Conservation (phyloP, 345 rosid species). For the Eucalyptus cloeziana region DNA sequence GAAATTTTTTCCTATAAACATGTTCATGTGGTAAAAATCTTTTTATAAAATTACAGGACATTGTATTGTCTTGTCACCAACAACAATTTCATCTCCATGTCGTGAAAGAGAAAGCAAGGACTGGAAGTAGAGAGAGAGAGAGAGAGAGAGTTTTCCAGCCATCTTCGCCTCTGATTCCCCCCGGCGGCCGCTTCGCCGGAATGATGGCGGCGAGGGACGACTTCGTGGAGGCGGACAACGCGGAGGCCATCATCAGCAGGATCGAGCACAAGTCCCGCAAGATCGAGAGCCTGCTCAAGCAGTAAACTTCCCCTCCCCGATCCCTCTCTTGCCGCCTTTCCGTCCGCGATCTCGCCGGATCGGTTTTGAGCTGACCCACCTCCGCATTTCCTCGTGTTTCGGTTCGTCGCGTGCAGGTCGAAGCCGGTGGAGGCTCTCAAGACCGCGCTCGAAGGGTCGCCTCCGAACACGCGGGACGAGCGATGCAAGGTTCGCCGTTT, state of each 20-base stretch:
- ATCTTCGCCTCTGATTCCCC: background rate
- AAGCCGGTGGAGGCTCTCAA: conserved; percentile 74
- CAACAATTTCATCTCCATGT: background rate
- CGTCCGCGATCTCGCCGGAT: background rate
- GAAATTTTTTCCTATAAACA: background rate
- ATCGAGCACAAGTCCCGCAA: conserved; percentile 86
- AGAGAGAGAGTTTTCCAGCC: background rate
- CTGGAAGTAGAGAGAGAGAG: background rate
- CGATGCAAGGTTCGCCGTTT: conserved; percentile 66
- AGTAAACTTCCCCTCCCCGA: conserved; percentile 12
- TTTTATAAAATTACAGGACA: background rate
- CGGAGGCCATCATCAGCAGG: conserved; percentile 81
- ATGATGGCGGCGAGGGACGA: conserved; percentile 54
- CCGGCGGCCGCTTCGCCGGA: background rate
- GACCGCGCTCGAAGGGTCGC: conserved; percentile 89
- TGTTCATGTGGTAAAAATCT: too few species aligned
- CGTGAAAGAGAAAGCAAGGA: background rate
- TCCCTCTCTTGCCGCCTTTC: background rate
- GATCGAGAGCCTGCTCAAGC: conserved; percentile 86
- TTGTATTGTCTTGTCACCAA: background rate
- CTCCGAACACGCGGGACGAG: conserved; percentile 75
- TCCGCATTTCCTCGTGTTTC: background rate
- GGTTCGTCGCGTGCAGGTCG: conserved; percentile 4
- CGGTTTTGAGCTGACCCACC: background rate
- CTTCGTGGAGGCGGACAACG: conserved; percentile 74